Evolutionary conservation across 1,139 yeast species (phyloP).

Genomic region (Saccharomycopsis hybrid): DNA sequence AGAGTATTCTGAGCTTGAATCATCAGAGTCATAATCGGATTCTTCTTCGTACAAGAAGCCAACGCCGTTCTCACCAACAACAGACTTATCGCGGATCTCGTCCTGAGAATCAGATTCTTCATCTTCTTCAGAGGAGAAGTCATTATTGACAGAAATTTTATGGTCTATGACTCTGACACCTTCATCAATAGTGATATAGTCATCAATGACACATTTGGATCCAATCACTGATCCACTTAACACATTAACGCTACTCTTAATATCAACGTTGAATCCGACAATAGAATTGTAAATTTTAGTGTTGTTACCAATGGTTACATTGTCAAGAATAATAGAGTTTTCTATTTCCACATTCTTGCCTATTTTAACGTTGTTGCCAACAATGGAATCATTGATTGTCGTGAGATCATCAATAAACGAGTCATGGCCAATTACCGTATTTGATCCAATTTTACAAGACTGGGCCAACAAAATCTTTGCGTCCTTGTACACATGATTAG

Average conservation of each 20-base stretch:
- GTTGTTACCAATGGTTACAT: slow-evolving; percentile 64
- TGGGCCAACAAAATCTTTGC: slow-evolving; percentile 81
- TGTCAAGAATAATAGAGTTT: slow-evolving; percentile 84
- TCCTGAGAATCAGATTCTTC: not conserved
- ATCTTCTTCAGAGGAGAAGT: slow-evolving; percentile 8
- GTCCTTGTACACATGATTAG: slow-evolving; percentile 82
- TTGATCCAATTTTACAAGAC: slow-evolving; percentile 73
- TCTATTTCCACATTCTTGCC: slow-evolving; percentile 68
- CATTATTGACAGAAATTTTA: slow-evolving; percentile 23
- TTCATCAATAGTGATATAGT: slow-evolving; percentile 39
- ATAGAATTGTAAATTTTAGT: slow-evolving; percentile 54
- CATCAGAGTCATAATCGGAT: slow-evolving; percentile 35
- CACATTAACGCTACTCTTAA: slow-evolving; percentile 47
- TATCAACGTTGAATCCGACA: slow-evolving; percentile 54
- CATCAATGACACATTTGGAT: slow-evolving; percentile 60
- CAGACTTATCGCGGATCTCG: slow-evolving; percentile 23
- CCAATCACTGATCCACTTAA: slow-evolving; percentile 79
- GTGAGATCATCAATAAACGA: slow-evolving; percentile 59
- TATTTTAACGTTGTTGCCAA: slow-evolving; percentile 80
- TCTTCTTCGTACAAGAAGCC: slow-evolving; percentile 57
- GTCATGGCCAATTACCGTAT: slow-evolving; percentile 72
- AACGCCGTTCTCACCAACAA: slow-evolving; percentile 55
- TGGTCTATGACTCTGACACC: slow-evolving; percentile 47
- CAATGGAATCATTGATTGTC: slow-evolving; percentile 54
- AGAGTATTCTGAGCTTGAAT: slow-evolving; percentile 21